Percentiles rank a stretch among this genome's conserved stretches.
These are phyloP conservation scores for Trametes sp. DNA, from an alignment of 1,284 basidiomycete species.

Conservation along the genomic window DNA sequence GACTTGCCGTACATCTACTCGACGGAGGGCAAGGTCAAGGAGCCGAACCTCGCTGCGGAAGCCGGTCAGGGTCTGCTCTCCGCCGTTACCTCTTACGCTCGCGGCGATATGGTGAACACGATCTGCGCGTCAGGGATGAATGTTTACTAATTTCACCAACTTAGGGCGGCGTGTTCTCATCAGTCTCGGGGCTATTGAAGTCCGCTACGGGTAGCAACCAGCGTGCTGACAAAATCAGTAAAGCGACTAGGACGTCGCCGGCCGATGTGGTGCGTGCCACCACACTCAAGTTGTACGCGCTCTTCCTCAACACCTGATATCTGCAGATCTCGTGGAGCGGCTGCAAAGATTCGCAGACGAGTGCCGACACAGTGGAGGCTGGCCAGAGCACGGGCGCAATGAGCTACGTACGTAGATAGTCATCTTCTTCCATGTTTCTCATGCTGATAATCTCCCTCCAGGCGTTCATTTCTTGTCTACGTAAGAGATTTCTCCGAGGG, in stretches of 20 bases:
- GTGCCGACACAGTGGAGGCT: conserved; percentile 86
- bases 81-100: conserved; percentile 75
- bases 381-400: conserved; percentile 90
- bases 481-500: conserved; percentile 44
- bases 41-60: conserved; percentile 84
- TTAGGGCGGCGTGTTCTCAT: conserved; percentile 66
- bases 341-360: conserved; percentile 94
- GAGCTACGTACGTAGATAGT: conserved; percentile 57
- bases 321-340: conserved; percentile 82
- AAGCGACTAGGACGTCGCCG: conserved; percentile 57
- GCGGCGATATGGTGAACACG: conserved; percentile 72
- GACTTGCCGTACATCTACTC: conserved; percentile 69
- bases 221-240: conserved; percentile 70
- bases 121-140: too few species aligned
- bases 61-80: conserved; percentile 79
- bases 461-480: conserved; percentile 79
- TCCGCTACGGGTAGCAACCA: conserved; percentile 50
- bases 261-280: conserved; percentile 62
- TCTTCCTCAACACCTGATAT: neutral
- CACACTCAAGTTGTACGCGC: neutral
- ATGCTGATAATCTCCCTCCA: conserved; percentile 34
- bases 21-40: conserved; percentile 93
- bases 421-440: neutral
- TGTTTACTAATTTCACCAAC: neutral
- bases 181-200: conserved; percentile 50